A percentile compares a stretch with the other conserved stretches of the same genome.
phyloP scores from a whole-genome alignment of 306 rosid genomes.

The Fagus sylvatica region DNA sequence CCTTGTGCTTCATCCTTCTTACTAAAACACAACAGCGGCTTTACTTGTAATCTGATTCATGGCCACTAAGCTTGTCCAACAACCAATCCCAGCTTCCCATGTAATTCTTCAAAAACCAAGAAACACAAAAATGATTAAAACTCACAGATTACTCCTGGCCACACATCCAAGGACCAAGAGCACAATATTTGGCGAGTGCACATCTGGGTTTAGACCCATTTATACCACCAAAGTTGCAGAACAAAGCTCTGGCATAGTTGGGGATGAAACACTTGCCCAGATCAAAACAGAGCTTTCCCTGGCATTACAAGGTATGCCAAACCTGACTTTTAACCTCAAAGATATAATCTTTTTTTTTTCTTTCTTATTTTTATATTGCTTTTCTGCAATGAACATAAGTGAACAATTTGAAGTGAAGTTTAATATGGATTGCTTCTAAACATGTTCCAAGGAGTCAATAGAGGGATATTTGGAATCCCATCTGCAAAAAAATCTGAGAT shows the following conservation, averaged over 20 bases:
- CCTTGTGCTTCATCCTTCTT: not conserved
- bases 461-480: conserved; percentile 82
- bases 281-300: conserved; percentile 48
- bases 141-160: conserved; percentile 26
- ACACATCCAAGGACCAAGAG: conserved; percentile 31
- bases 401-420: conserved; percentile 7
- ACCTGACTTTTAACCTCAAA: not conserved
- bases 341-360: not conserved
- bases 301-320: conserved; percentile 59
- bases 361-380: not conserved
- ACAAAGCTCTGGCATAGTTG: conserved; percentile 43
- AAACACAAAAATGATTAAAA: conserved; percentile 34
- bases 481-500: conserved; percentile 70
- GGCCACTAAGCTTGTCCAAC: conserved; percentile 49
- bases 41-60: conserved; percentile 20
- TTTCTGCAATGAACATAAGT: not conserved
- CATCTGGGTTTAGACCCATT: conserved; percentile 44
- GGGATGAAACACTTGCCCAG: conserved; percentile 50
- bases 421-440: conserved; percentile 28
- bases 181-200: conserved; percentile 42
- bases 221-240: conserved; percentile 43
- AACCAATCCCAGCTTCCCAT: conserved; percentile 44
- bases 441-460: conserved; percentile 54
- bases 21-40: not conserved
- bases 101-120: conserved; percentile 25